Evolutionary conservation across 208 protist species (phyloP).

Genomic region (Histomonas meleagridis): DNA sequence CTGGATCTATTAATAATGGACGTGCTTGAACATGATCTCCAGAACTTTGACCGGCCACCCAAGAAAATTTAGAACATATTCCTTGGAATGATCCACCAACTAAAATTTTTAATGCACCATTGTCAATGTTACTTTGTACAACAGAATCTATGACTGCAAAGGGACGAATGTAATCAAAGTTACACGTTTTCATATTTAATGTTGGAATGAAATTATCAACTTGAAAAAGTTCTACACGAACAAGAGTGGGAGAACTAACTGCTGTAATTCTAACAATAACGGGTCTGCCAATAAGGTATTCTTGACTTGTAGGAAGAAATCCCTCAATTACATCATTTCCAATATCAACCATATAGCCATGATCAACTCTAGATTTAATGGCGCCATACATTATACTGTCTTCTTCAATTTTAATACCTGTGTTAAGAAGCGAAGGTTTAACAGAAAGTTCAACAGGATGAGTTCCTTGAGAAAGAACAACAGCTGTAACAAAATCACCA

Average conservation of each 20-base stretch:
- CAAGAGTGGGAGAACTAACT: background rate
- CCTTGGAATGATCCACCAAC: background rate
- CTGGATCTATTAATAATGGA: background rate
- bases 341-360: slow-evolving; percentile 27
- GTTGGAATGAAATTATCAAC: background rate
- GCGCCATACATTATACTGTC: background rate
- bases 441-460: slow-evolving; percentile 18
- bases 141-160: background rate
- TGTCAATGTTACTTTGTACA: background rate
- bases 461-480: background rate
- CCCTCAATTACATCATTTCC: background rate
- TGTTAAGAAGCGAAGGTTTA: background rate
- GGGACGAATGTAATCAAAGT: background rate
- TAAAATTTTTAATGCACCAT: background rate
- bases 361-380: background rate
- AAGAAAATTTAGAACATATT: background rate
- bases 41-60: background rate
- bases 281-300: background rate
- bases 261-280: background rate
- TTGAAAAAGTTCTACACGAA: background rate
- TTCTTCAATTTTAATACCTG: background rate
- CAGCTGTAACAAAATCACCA: background rate
- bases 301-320: background rate
- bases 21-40: background rate
- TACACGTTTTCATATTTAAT: background rate